Evolutionary conservation across 2,329 filamentous ascomycete genomes (phyloP), one percentile per base, ranked within the genome.

Genomic region (Phoma sp.): DNA sequence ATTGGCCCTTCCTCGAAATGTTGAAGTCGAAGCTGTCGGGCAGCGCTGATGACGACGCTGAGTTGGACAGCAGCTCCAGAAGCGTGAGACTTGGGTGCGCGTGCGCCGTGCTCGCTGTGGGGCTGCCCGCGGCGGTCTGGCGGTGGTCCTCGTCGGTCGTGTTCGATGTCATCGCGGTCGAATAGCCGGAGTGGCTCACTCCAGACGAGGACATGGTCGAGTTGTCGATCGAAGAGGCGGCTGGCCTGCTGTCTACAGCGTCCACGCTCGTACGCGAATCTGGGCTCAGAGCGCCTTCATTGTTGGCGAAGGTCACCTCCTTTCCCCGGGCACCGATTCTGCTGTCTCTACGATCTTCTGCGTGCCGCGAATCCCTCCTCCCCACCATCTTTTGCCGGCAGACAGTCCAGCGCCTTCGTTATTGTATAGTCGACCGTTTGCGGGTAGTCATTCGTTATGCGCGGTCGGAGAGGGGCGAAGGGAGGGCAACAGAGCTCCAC

Each of bases 61-160:
- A 72, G 55, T 74, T 72, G 30, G 73, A 75, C 13, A 72, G 63
- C 39, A 76, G 71, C 35, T 75, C 69, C 41, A 76, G 69, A 14
- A 76, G 62, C 27, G 71, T 72, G 25, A 71, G 64, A 45, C 50
- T 61, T 25, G 72, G 72, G 33, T 68, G 68, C 3, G 70, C 65
- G 55, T 73, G 65, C 13, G 65, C 50, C 25, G 66, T 59, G 18
- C 60, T 53, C 30, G 59, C 51, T n/a, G 60, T 57, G n/a, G 61
- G 54, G 23, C 54, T 52, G 24, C 45, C 63, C 11, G 59, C 50
- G 30, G 60, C 49, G 42, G 38, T 55, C 25, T 63, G 62, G 14
- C 55, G 50, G 49, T 71, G 61, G 52, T 68, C 67, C 39, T 70
- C 67, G 45, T 64, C 58, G 23, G 64, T 67, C 59, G 67, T 72